These are phyloP conservation scores for Xerocomus spinulosus DNA, from an alignment of 768 basidiomycete genomes.

Conservation along the genomic window DNA sequence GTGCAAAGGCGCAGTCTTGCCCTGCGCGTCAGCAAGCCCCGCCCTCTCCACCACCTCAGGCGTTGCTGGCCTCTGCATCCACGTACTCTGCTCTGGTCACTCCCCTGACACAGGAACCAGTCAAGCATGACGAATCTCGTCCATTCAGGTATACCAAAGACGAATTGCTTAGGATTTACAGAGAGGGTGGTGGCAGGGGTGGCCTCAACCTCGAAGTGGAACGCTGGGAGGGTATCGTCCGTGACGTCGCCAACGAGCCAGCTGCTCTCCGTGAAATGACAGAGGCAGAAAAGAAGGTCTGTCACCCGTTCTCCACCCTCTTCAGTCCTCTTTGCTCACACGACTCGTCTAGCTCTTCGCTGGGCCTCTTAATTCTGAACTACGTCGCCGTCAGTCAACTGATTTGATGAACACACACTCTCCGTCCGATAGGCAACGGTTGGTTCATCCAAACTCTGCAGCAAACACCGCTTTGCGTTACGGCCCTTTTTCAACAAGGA, in stretches of 20 bases:
- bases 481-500: slow-evolving; percentile 51
- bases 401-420: slow-evolving; percentile 63
- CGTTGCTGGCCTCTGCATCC: slow-evolving; percentile 45
- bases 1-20: slow-evolving; percentile 59
- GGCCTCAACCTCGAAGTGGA: slow-evolving; percentile 83
- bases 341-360: slow-evolving; percentile 62
- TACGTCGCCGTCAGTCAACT: slow-evolving; percentile 78
- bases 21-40: slow-evolving; percentile 49
- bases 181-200: slow-evolving; percentile 68
- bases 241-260: slow-evolving; percentile 70
- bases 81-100: slow-evolving; percentile 60
- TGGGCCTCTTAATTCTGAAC: slow-evolving; percentile 77
- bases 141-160: slow-evolving; percentile 89
- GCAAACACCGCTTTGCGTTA: slow-evolving; percentile 57
- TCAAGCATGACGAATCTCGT: slow-evolving; percentile 58
- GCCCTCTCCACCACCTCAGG: slow-evolving; percentile 55
- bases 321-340: slow-evolving; percentile 23
- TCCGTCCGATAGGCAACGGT: slow-evolving; percentile 57
- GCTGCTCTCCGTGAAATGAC: slow-evolving; percentile 72
- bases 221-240: slow-evolving; percentile 84
- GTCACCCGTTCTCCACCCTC: slow-evolving; percentile 15
- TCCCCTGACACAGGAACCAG: slow-evolving; percentile 44
- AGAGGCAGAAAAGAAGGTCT: slow-evolving; percentile 85
- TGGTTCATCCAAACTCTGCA: slow-evolving; percentile 46
- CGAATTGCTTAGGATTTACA: slow-evolving; percentile 78